Conservation (phyloP, 352 stramenopile species). For the Peronosclerospora sorghi region DNA sequence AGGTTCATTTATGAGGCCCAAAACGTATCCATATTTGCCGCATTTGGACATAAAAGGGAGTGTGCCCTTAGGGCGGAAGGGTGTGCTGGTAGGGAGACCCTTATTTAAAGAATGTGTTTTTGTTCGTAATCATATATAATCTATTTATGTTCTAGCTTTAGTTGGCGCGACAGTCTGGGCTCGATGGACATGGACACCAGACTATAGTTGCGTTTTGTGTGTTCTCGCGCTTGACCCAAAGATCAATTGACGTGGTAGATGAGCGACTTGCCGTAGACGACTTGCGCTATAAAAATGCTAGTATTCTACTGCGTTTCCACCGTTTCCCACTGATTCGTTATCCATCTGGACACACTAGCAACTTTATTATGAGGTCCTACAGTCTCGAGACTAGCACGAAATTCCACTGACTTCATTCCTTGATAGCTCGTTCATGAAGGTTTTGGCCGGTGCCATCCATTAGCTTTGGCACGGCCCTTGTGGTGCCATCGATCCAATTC, state of each 20-base stretch:
- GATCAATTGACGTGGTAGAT: slow-evolving; percentile 92
- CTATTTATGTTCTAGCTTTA: too few relatives aligned
- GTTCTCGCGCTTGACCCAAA: slow-evolving; percentile 93
- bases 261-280: slow-evolving; percentile 94
- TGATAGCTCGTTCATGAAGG: slow-evolving; percentile 99
- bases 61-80: too few relatives aligned
- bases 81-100: too few relatives aligned
- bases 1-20: too few relatives aligned
- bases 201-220: slow-evolving; percentile 84
- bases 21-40: too few relatives aligned
- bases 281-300: slow-evolving; percentile 98
- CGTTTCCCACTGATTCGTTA: slow-evolving; percentile 98
- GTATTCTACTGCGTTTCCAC: slow-evolving; percentile 96
- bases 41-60: too few relatives aligned
- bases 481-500: slow-evolving; percentile 98
- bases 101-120: too few relatives aligned
- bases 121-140: too few relatives aligned
- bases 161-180: slow-evolving; percentile 93
- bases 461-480: slow-evolving; percentile 96
- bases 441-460: slow-evolving; percentile 98
- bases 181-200: slow-evolving; percentile 85
- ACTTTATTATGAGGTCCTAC: slow-evolving; percentile 98
- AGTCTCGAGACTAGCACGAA: slow-evolving; percentile 83
- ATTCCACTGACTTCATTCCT: slow-evolving; percentile 99
- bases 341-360: slow-evolving; percentile 94